Conservation (phyloP, 2,329 filamentous ascomycete species). For the Aciculosporium take region DNA sequence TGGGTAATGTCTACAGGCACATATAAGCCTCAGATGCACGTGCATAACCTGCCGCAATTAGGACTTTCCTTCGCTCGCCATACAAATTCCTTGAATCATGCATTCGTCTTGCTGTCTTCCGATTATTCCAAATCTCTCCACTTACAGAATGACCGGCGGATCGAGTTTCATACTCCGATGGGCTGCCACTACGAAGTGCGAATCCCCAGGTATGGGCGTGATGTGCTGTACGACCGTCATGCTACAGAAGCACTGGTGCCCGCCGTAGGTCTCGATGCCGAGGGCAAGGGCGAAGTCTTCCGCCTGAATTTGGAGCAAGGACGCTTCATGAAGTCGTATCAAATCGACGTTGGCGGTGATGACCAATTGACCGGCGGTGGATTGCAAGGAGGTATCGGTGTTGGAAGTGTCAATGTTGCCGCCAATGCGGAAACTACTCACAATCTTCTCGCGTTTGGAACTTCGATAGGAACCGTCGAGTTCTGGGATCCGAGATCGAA, state of each 20-base stretch:
- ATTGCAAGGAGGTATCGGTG: conserved; percentile 72
- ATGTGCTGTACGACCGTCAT: conserved; percentile 69
- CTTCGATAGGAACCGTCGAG: conserved; percentile 86
- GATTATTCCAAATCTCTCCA: conserved; percentile 94
- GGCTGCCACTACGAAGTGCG: conserved; percentile 82
- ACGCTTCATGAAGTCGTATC: conserved; percentile 87
- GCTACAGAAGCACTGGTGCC: conserved; percentile 79
- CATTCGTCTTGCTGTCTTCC: conserved; percentile 72
- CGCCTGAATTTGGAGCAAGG: conserved; percentile 82
- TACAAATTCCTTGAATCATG: conserved; percentile 81
- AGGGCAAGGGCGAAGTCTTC: conserved; percentile 85
- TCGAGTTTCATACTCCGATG: conserved; percentile 85
- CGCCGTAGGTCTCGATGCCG: conserved; percentile 70
- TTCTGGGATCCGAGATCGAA: conserved; percentile 89
- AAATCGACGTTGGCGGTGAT: conserved; percentile 78
- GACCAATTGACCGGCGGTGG: conserved; percentile 57
- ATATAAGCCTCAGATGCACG: conserved; percentile 59
- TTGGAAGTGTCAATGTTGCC: conserved; percentile 75
- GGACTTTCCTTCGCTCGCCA: conserved; percentile 90
- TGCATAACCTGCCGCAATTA: conserved; percentile 86
- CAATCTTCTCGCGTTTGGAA: conserved; percentile 84
- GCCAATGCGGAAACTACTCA: conserved; percentile 81
- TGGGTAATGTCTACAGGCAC: conserved; percentile 93
- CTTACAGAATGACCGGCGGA: conserved; percentile 75
- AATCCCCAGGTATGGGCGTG: conserved; percentile 82